Base-by-base conservation (phyloP, 169 alveolate genomes). In the Plasmodium sp. region DNA sequence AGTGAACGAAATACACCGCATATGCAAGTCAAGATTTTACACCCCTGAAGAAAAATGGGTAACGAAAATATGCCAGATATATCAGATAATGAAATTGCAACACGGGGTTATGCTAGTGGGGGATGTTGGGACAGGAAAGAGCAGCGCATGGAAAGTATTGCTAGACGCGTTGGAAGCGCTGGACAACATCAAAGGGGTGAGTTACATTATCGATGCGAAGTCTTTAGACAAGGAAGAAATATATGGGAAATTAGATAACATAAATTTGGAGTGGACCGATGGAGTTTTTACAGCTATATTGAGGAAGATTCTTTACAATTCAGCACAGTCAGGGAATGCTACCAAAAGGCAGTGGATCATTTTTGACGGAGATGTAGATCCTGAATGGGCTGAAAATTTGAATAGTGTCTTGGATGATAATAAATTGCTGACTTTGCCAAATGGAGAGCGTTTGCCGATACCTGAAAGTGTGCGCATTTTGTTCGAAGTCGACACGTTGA, bases 281-380 rank as follows among this genome's bases (percentile, higher is more conserved):
- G 99, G 99, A 48, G 99, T 99, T 22, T 98, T 99, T 96, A 99
- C 99, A 18, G 98, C 97, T 81, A 98, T 97, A n/a, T 95, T 98
- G 54, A 96, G 97, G 51, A 83, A 92, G 73, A 92, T 96, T 81
- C 62, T 96, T 58, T 90, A 81, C 56, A 77, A 93, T 22, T 74
- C 92, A 74, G 81, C 96, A 18, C 88, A 88, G 39, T 81, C 93
- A 51, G 82, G 94, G 51, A 84, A 92, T 92, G 43, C 97, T 75
- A 86, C 96, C 3, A 97, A 97, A 79, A 96, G 99, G 75, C 99
- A 99, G 92, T 99, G 99, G 99, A 98, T 99, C 77, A 98, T 99
- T 77, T 99, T 99, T 93, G 99, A 99, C 96, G 99, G 99, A 6
- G 99, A 99, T 93, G 99, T 99, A 5, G 99, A 99, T 92, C 99